Evolutionary conservation across 2,329 filamentous ascomycete genomes (phyloP), one percentile per base, ranked within the genome.

Genomic region (Aspergillus hortae): DNA sequence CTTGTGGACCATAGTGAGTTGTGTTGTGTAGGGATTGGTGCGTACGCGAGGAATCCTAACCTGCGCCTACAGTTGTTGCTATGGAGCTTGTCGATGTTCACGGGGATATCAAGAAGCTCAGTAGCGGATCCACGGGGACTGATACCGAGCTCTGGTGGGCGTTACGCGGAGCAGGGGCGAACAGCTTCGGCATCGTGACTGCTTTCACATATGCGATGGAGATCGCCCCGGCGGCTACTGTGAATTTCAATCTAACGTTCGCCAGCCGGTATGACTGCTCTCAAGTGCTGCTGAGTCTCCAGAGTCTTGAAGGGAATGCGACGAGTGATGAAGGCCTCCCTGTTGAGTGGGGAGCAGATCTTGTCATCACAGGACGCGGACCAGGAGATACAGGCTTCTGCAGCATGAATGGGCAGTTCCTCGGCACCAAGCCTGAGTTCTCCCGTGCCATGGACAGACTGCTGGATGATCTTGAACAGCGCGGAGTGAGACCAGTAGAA

Each of bases 81-180:
- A 5, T 50, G 3, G 42, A 50, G 42, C 44, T 50, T 10, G 48
- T 50, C 11, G 48, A 50, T 33, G 17, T 25, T 4, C 17, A 33
- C 11, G 48, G 48, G 2, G 46, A 41, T 19, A 46, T 50, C 15
- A 50, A 41, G 35, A 6, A 7, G 9, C 42, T 50, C 21, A 50
- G 6, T 35, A 10, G 21, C 6, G 23, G 42, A n/a, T 50, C 48
- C 0, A 50, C 48, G 2, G 48, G 48, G 19, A 17, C 10, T 2
- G 46, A 53, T 4, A 40, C 41, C 4, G 51, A 53, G 11, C 36
- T 53, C 7, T 53, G 46, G 46, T 53, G 51, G 51, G 51, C 46
- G 4, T 11, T 53, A 3, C 46, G 51, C 4, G 51, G 51, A 15
- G 51, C 51, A 36, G 51, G 51, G 11, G 33, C 51, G 17, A 49